A percentile compares a stretch with the other conserved stretches of the same genome.
Conservation (phyloP, 768 basidiomycete genomes). For the Mycena vitilis region DNA sequence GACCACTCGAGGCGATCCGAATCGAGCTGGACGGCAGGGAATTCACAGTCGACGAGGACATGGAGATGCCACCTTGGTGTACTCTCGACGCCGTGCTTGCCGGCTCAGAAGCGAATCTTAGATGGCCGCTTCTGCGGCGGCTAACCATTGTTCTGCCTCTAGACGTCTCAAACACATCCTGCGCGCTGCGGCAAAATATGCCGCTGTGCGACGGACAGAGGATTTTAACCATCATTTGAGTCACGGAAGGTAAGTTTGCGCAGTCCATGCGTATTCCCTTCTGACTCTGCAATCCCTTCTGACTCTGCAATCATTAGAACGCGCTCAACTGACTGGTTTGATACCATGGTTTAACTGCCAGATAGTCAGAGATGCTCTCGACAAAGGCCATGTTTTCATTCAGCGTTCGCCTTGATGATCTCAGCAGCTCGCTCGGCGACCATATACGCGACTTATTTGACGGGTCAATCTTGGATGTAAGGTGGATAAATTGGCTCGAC, state of each 20-base stretch:
- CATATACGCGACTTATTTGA: conserved; percentile 25
- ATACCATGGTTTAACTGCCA: too few relatives aligned
- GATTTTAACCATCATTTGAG: background rate
- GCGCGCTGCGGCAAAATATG: background rate
- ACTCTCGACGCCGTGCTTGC: conserved; percentile 1
- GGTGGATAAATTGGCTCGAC: background rate
- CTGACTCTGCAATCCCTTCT: too few relatives aligned
- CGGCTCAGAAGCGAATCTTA: background rate
- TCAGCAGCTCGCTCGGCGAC: conserved; percentile 29
- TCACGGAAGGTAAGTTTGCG: too few relatives aligned
- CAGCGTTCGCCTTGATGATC: conserved; percentile 15
- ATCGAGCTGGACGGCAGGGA: background rate
- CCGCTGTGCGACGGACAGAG: background rate
- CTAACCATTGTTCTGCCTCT: background rate
- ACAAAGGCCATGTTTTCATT: background rate
- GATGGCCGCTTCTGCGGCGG: background rate
- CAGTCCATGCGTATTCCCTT: too few relatives aligned
- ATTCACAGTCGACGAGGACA: background rate
- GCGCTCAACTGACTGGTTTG: too few relatives aligned
- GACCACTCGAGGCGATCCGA: background rate
- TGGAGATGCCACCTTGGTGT: background rate
- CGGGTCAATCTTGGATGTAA: background rate
- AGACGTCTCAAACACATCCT: too few relatives aligned
- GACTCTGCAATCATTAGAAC: too few relatives aligned
- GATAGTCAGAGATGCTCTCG: too few relatives aligned